Conservation (phyloP, 148 eudicot species). For the Rhododendron ovatum region DNA sequence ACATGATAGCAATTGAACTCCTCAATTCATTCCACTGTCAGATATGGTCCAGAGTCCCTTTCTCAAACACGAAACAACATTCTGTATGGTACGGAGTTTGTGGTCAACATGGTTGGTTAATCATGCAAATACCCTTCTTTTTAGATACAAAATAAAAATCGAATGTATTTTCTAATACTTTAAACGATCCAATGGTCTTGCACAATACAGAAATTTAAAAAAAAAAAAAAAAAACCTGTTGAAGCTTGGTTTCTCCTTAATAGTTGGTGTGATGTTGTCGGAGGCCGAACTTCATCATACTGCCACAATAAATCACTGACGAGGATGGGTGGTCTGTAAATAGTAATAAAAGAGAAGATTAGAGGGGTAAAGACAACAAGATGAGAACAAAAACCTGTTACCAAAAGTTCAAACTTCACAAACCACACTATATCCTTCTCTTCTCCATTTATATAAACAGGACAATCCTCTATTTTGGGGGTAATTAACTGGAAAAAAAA, state of each 20-base stretch:
- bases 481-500: background rate
- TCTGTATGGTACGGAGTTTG: background rate
- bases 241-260: conserved; percentile 49
- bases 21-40: background rate
- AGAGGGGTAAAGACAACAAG: background rate
- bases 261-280: conserved; percentile 42
- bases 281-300: conserved; percentile 50
- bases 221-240: conserved; percentile 44
- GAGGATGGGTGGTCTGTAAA: conserved; percentile 78
- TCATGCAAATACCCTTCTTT: background rate
- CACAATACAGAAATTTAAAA: background rate
- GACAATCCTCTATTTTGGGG: background rate
- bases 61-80: background rate
- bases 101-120: background rate
- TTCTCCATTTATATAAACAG: background rate
- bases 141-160: background rate
- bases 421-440: background rate
- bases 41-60: background rate
- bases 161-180: background rate
- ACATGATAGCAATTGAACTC: background rate
- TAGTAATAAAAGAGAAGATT: background rate
- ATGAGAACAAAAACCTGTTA: background rate
- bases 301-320: conserved; percentile 84
- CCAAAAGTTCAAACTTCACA: background rate
- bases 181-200: background rate